Percentiles rank a stretch among this genome's conserved stretches.
These are phyloP conservation scores for Blumeria graminis DNA, from an alignment of 2,329 filamentous ascomycete genomes.

Conservation along the genomic window DNA sequence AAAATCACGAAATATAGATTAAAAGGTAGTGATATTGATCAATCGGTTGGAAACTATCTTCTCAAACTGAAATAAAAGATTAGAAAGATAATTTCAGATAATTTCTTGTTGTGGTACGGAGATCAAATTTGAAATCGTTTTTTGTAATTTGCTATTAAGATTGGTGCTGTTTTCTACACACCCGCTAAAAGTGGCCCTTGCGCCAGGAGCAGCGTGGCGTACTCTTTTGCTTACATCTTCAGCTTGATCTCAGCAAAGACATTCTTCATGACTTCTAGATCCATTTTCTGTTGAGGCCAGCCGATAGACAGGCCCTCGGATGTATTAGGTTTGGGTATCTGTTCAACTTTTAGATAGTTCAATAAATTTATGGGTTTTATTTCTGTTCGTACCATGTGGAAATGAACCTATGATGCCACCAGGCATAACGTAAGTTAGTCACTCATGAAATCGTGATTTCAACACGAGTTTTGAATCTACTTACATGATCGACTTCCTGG, in stretches of 20 bases:
- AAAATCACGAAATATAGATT: not conserved
- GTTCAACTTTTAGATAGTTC: slow-evolving; percentile 1
- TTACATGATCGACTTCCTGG: slow-evolving; percentile 76
- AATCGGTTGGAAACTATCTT: not conserved
- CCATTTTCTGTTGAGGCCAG: slow-evolving; percentile 53
- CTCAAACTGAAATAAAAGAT: no score
- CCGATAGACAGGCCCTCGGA: slow-evolving; percentile 52
- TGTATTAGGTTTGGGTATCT: slow-evolving; percentile 87
- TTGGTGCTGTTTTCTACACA: no score
- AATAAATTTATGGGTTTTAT: no score
- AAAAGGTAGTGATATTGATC: not conserved
- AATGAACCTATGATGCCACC: slow-evolving; percentile 42
- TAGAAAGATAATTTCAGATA: no score
- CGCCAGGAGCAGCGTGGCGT: no score
- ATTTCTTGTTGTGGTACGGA: no score
- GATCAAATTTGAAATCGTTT: no score
- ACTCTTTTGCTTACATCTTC: slow-evolving; percentile 42
- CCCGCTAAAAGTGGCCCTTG: no score
- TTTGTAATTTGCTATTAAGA: no score
- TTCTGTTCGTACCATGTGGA: slow-evolving; percentile 50
- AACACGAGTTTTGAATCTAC: slow-evolving; percentile 12
- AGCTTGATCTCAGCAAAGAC: slow-evolving; percentile 65
- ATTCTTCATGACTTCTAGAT: slow-evolving; percentile 66
- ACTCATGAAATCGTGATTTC: no score
- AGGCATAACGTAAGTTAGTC: not conserved